These are phyloP conservation scores for Immersiella caudata DNA, from an alignment of 495 filamentous ascomycete species.

Conservation along the genomic window DNA sequence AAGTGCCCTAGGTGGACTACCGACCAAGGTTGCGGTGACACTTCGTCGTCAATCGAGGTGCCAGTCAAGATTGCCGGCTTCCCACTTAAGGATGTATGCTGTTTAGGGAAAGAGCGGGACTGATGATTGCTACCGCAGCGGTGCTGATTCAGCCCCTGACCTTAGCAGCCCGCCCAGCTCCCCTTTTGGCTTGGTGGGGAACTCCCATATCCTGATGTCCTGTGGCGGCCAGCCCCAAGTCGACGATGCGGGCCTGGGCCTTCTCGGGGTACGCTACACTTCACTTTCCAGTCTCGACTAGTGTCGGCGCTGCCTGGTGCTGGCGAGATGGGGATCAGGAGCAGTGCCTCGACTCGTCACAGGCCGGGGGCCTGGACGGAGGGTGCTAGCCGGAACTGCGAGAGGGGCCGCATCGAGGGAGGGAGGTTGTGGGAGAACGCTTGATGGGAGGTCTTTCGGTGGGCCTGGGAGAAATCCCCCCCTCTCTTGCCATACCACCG, in stretches of 20 bases:
- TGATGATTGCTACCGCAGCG: background rate
- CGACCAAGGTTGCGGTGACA: background rate
- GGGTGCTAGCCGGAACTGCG: conserved; percentile 23
- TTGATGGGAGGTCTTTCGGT: conserved; percentile 23
- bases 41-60: background rate
- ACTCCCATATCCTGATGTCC: background rate
- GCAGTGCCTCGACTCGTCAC: conserved; percentile 5
- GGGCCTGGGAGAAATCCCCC: conserved; percentile 26
- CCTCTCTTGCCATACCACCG: conserved; percentile 35
- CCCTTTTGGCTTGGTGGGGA: background rate
- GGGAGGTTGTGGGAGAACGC: conserved; percentile 16
- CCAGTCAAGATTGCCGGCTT: background rate
- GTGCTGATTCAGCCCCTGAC: conserved; percentile 18
- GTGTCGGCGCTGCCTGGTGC: background rate
- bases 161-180: background rate
- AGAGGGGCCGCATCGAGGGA: conserved; percentile 17
- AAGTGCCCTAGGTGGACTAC: background rate
- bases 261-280: background rate
- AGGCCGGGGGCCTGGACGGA: conserved; percentile 17
- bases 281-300: background rate
- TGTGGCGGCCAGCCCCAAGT: background rate
- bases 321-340: background rate
- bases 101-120: background rate
- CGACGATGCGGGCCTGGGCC: background rate
- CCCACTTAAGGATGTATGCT: background rate